Base-by-base conservation (phyloP, 139 green algal species). In the Diplosphaera chodatii region DNA sequence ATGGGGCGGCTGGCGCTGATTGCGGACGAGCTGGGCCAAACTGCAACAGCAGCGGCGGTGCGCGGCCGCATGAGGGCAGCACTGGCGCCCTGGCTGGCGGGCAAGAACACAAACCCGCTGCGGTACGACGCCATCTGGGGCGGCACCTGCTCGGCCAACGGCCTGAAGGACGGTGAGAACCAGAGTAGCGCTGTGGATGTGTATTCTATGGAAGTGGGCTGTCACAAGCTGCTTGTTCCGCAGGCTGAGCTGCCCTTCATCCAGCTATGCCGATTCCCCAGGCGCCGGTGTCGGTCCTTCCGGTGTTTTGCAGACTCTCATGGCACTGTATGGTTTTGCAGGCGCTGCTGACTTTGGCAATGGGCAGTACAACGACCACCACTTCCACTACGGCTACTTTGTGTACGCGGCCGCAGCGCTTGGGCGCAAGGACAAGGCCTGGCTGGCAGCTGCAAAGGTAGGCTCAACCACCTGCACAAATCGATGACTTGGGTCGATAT, bases 361-460 rank as follows among this genome's bases (percentile, higher is more conserved):
- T 31, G 41, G 40, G 13, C n/a, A 70, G 25, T 86, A 86, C 79
- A 86, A 85, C 70, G 81, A 85, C 77, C 81, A 86, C 63, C 74
- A 85, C 59, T 86, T 70, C 8, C 77, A 85, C 56, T 85, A 85
- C 55, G 80, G 80, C 40, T 86, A 86, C 74, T 65, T 81, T 34
- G 20, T 83, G 20, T 85, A 83, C 25, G 78, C 78, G 3, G 75
- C 74, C 25, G 81, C 81, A 27, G 69, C 48, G 3, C 62, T 86
- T 21, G 77, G 23, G 23, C 65, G 74, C 22, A 41, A 40, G 21
- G 63, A 86, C 67, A 0, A 55, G 6, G 27, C 31, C 21, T 86
- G 81, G 81, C 23, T 68, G 40, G 56, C 59, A 5, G 25, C 28
- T 21, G 30, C 3, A 23, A 59, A 23, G 48, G 48, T 59, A 5